Percentiles rank a stretch among this genome's conserved stretches.
Conservation (phyloP, 164 flowering plant genomes). For the Stephania yunnanensis region DNA sequence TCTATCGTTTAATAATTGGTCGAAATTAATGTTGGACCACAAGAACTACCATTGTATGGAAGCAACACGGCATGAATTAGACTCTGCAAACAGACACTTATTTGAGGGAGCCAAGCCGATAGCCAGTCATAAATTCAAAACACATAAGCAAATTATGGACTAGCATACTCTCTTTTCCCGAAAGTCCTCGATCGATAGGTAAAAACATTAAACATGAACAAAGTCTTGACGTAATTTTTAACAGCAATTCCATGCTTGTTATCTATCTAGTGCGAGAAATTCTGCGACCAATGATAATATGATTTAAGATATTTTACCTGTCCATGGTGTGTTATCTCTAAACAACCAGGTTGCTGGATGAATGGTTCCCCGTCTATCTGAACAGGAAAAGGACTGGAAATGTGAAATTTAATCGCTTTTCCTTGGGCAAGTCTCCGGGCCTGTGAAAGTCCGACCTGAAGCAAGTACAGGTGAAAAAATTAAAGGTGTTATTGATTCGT, state of each 20-base stretch:
- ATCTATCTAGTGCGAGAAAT: not conserved
- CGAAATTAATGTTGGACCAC: not conserved
- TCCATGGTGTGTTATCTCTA: slow-evolving; percentile 60
- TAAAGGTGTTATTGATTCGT: not conserved
- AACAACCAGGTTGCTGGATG: slow-evolving; percentile 55
- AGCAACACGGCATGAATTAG: no score
- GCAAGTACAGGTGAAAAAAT: slow-evolving; percentile 8
- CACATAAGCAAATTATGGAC: not conserved
- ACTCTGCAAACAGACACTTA: no score
- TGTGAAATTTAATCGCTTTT: slow-evolving; percentile 35
- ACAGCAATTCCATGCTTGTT: not conserved
- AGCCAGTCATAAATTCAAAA: not conserved
- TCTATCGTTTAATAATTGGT: not conserved
- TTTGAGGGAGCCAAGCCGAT: not conserved
- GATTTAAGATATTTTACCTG: slow-evolving; percentile 38
- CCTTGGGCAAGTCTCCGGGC: slow-evolving; percentile 73
- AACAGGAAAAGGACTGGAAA: slow-evolving; percentile 57
- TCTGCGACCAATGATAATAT: not conserved
- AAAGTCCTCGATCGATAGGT: no score
- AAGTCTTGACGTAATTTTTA: no score
- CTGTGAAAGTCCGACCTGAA: slow-evolving; percentile 73
- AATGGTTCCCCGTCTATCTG: slow-evolving; percentile 87
- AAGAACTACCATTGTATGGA: no score
- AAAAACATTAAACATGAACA: no score
- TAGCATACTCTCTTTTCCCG: no score